Evolutionary conservation across 768 basidiomycete species (phyloP).

Genomic region (Rhodocollybia butyracea): DNA sequence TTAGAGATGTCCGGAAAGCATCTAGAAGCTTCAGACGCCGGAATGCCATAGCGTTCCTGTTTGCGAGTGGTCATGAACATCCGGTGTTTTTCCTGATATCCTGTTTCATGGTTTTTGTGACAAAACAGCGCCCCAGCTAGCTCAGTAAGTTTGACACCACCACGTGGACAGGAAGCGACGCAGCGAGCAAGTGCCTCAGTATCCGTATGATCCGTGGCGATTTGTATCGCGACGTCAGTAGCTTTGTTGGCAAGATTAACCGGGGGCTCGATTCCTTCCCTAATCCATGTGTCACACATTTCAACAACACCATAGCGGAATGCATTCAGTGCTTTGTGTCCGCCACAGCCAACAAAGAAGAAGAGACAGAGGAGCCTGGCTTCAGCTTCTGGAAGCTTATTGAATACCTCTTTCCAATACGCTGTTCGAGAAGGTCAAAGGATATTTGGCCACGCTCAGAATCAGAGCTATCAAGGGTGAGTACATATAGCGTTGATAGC

Average conservation of each 20-base stretch:
- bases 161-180: not conserved
- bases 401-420: too few species aligned
- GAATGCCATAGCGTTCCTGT: not conserved
- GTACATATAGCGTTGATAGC: too few species aligned
- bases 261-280: not conserved
- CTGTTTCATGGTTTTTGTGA: conserved; percentile 23
- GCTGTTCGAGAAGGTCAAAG: too few species aligned
- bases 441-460: too few species aligned
- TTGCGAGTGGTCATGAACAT: conserved; percentile 6
- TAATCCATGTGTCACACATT: not conserved
- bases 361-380: too few species aligned
- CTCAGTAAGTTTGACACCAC: not conserved
- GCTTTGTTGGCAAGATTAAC: not conserved
- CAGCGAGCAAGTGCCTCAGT: not conserved
- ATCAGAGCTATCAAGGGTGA: too few species aligned
- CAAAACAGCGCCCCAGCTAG: conserved; percentile 17
- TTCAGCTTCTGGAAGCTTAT: too few species aligned
- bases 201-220: not conserved
- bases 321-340: not conserved
- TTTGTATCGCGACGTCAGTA: not conserved
- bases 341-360: not conserved
- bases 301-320: conserved; percentile 16
- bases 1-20: conserved; percentile 17
- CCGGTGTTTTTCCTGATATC: conserved; percentile 13
- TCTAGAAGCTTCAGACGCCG: not conserved